These are phyloP conservation scores for Lodderomyces metapsilosis DNA, from an alignment of 1,139 yeast genomes.

Conservation along the genomic window DNA sequence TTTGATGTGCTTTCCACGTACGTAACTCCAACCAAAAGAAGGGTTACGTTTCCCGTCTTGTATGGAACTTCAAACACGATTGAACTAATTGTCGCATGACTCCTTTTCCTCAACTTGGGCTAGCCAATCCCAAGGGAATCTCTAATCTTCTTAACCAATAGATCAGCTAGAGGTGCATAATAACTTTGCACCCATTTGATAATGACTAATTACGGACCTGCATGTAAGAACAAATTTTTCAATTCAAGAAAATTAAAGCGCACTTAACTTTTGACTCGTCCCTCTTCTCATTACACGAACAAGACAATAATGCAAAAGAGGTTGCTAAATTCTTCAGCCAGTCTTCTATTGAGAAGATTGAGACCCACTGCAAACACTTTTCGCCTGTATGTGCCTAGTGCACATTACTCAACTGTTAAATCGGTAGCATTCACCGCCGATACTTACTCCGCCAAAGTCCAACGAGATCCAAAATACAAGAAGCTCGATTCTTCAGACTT, in stretches of 20 bases:
- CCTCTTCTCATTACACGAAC: background rate
- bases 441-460: conserved; percentile 53
- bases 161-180: too few relatives aligned
- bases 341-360: conserved; percentile 4
- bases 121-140: too few relatives aligned
- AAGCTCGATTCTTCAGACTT: conserved; percentile 57
- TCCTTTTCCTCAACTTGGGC: too few relatives aligned
- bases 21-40: too few relatives aligned
- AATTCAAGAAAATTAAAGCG: background rate
- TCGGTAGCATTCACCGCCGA: conserved; percentile 61
- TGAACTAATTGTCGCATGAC: too few relatives aligned
- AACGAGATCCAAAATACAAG: conserved; percentile 45
- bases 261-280: conserved; percentile 1
- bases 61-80: too few relatives aligned
- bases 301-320: conserved; percentile 6
- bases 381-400: background rate
- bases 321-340: conserved; percentile 4
- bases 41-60: too few relatives aligned
- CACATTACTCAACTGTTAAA: conserved; percentile 25
- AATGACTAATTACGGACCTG: conserved; percentile 1
- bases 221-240: background rate
- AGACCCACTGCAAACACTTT: background rate
- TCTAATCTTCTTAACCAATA: too few relatives aligned
- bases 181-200: background rate
- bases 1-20: too few relatives aligned